Evolutionary conservation across 108 stramenopile genomes (phyloP).

Genomic region (Pseudonitzschia delicatissima): DNA sequence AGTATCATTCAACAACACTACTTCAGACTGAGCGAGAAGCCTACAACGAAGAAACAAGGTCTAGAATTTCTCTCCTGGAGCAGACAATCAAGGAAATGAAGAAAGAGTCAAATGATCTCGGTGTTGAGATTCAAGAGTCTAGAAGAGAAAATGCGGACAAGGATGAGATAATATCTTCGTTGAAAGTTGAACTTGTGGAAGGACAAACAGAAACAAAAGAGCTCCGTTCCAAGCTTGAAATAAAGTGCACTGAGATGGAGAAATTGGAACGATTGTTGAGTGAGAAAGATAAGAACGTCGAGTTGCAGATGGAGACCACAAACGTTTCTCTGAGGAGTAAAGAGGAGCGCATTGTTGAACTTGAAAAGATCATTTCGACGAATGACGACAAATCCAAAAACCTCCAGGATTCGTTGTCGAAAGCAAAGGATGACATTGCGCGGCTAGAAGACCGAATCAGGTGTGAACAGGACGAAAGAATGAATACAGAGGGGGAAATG

Average conservation of each 20-base stretch:
- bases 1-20: not conserved
- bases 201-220: not conserved
- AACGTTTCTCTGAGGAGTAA: not conserved
- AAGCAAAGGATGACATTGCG: constrained; percentile 1
- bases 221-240: constrained; percentile 1
- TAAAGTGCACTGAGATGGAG: not conserved
- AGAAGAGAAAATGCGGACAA: not conserved
- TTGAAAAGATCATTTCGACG: constrained; percentile 7
- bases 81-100: constrained; percentile 22
- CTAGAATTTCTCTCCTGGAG: constrained; percentile 10
- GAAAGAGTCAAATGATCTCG: not conserved
- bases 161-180: not conserved
- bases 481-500: not conserved
- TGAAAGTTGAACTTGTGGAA: not conserved
- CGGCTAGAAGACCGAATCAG: constrained; percentile 9
- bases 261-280: not conserved
- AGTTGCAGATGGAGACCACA: constrained; percentile 9
- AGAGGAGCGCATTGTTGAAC: constrained; percentile 12
- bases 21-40: constrained; percentile 1
- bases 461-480: constrained; percentile 1
- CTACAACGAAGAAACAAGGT: not conserved
- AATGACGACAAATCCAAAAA: not conserved
- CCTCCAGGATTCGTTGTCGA: not conserved
- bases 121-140: not conserved
- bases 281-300: not conserved